Evolutionary conservation across 1,284 basidiomycete genomes (phyloP).

Genomic region (Apiotrichum mycotoxinovorans): DNA sequence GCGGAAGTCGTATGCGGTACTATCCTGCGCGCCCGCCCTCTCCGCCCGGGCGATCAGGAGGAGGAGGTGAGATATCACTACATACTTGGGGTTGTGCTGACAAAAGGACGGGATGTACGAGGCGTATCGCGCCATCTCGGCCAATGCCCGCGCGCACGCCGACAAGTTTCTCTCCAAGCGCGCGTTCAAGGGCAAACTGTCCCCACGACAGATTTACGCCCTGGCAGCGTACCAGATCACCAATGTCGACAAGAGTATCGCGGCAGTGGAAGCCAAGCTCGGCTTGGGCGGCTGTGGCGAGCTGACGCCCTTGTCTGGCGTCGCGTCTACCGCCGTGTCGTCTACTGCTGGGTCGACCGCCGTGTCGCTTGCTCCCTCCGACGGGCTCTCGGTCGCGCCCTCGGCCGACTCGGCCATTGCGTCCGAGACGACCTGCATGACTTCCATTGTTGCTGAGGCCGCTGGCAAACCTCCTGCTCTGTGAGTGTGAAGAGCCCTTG

Average conservation of each 20-base stretch:
- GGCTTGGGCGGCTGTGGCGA: not conserved
- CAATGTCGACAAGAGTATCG: constrained; percentile 12
- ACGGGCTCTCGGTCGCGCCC: not conserved
- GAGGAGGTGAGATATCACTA: constrained; percentile 14
- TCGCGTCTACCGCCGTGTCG: not conserved
- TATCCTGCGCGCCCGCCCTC: constrained; percentile 14
- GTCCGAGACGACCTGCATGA: not conserved
- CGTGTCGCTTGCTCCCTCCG: not conserved
- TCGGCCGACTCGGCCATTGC: not conserved
- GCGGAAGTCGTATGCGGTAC: constrained; percentile 25
- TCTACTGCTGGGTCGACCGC: not conserved
- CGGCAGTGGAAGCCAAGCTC: constrained; percentile 6
- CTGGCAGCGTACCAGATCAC: constrained; percentile 34
- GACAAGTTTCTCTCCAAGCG: constrained; percentile 9
- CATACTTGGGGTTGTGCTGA: constrained; percentile 23
- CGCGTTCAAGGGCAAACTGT: constrained; percentile 6
- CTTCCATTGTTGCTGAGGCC: not conserved
- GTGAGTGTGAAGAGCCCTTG: not conserved
- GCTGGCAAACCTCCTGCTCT: not conserved
- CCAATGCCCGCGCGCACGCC: constrained; percentile 8
- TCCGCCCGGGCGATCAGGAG: not conserved
- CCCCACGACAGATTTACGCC: constrained; percentile 21
- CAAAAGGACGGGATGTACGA: constrained; percentile 13
- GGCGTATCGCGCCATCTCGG: not conserved
- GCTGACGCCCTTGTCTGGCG: not conserved